Evolutionary conservation across 2,329 filamentous ascomycete species (phyloP), one percentile per base, ranked within the genome.

Genomic region (Aspergillus floridensis): DNA sequence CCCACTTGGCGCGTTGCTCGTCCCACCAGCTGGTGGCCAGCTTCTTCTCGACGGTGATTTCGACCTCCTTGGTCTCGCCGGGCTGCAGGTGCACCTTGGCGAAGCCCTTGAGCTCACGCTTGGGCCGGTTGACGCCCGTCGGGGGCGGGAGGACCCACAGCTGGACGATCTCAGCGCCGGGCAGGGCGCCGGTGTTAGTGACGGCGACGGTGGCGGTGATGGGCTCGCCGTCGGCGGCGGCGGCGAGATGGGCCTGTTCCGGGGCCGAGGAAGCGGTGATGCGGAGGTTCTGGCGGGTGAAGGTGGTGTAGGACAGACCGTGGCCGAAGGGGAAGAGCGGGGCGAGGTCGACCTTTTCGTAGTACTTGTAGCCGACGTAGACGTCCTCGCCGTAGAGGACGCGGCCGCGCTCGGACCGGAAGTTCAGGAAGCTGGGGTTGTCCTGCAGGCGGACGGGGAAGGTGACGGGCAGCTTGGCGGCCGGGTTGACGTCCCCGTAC

Each of bases 351-450:
- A 83, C 81, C 67, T 84, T 87, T 70, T 95, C 90, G 72, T 91
- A 95, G 78, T 87, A 92, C 22, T 90, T 82, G 76, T 95, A 95
- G 3, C 91, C 91, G 41, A 93, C 81, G 72, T 91, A 93, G 49
- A 95, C 80, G 61, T 91, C 90, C 74, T 95, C 91, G 50, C 89
- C 89, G 70, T 93, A 95, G 1, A 92, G 78, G 0, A 88, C 86
- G 59, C 88, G 83, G 49, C 89, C 85, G 38, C 87, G 86, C 73
- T 93, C 89, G 12, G 83, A 83, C 41, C 82, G 79, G 74, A 87
- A 93, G 78, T 92, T 93, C 67, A 92, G 80, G 76, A 88, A 92
- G 0, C 88, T 85, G 1, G 91, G 90, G 62, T 89, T 91, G 68
- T 92, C 88, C 68, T 88, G 83, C 1, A 88, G 71, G 16, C 81